A percentile compares a stretch with the other conserved stretches of the same genome.
Evolutionary conservation across 208 protist species (phyloP).

Genomic region (Naegleria lovaniensis): DNA sequence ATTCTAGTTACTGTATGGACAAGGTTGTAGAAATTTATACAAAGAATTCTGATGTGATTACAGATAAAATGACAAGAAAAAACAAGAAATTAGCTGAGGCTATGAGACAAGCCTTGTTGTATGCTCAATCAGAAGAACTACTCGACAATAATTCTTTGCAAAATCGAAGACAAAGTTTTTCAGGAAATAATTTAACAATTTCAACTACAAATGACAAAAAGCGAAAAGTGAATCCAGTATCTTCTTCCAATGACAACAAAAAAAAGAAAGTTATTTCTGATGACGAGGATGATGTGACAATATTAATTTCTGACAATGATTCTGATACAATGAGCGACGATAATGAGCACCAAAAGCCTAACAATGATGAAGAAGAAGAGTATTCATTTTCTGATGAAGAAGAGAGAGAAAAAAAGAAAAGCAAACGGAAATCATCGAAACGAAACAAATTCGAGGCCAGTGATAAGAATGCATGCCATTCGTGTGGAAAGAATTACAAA

Average conservation of each 20-base stretch:
- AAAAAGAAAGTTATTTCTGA: not conserved
- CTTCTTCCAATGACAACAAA: not conserved
- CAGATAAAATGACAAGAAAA: not conserved
- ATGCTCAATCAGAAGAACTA: not conserved
- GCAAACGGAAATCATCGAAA: not conserved
- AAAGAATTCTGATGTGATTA: not conserved
- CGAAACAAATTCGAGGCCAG: not conserved
- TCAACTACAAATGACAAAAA: not conserved
- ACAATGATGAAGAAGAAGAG: not conserved
- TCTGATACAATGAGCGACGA: not conserved
- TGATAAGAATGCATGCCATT: not conserved
- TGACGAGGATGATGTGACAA: not conserved
- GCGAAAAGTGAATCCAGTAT: not conserved
- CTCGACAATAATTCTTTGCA: not conserved
- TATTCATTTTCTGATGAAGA: not conserved
- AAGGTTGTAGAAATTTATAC: not conserved
- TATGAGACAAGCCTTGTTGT: not conserved
- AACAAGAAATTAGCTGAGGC: not conserved
- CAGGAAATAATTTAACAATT: not conserved
- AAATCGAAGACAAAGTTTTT: not conserved
- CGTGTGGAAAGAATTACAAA: not conserved
- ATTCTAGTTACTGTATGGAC: not conserved
- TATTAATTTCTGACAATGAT: not conserved
- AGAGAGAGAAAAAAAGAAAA: not conserved
- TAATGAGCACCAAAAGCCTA: not conserved